Base-by-base conservation (phyloP, 306 rosid species). In the Canavalia gladiata region DNA sequence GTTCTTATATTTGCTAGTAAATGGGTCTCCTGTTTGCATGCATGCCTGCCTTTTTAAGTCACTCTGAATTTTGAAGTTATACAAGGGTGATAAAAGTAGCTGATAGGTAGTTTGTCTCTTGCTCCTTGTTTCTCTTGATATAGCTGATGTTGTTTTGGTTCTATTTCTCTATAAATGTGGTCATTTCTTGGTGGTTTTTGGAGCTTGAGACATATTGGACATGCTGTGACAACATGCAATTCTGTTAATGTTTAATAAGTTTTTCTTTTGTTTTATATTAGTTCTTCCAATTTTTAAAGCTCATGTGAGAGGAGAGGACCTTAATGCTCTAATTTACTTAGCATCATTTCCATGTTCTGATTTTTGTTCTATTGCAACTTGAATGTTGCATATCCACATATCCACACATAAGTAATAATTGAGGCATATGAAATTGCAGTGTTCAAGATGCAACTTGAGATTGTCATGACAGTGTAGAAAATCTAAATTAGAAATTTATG, bases 1-100 rank as follows among this genome's bases (percentile, higher is more conserved):
- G 45, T 57, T 64, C 42, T 65, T 56, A 9, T 72, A 30, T 72
- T 51, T 78, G 57, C 70, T 12, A 69, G 74, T 60, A 73, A 66
- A 28, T 56, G 30, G 10, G 73, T 65, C 60, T 39, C 39, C 74
- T 68, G 59, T 56, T 57, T 34, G 56, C 29, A 25, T 72, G 68
- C 12, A 29, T 60, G 3, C 51, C 62, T 50, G 45, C 42, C 56
- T 62, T 50, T 25, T 67, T 57, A 49, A 71, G 37, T 62, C 42
- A 34, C 37, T 73, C 5, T 30, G 31, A 59, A 4, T 73, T 30
- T 34, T 75, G 68, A 37, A 81, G 65, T 65, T 28, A 60, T 71
- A 64, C 10, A 33, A 67, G 51, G 47, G 68, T 65, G 73, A 25
- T 63, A 56, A 39, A 68, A 41, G 28, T 66, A 65, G 52, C 47